Percentiles rank a stretch among this genome's conserved stretches.
Conservation (phyloP, 768 basidiomycete species). For the Termitomyces sp. region DNA sequence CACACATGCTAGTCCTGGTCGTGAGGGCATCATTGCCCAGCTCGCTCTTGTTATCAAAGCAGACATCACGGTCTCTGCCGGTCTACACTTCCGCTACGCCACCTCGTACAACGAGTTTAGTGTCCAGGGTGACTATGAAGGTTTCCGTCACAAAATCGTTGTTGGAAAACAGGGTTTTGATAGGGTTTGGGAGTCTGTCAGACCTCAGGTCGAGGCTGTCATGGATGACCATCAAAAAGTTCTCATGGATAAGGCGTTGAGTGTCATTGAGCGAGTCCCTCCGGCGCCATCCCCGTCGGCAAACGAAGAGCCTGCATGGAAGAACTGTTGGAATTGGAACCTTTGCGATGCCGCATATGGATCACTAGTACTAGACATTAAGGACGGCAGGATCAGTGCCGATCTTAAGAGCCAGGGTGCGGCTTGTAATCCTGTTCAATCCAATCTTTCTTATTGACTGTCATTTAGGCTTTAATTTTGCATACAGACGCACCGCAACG, state of each 20-base stretch:
- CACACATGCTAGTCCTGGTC: slow-evolving; percentile 87
- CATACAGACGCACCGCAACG: slow-evolving; percentile 76
- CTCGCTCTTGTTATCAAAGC: slow-evolving; percentile 88
- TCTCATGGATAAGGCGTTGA: slow-evolving; percentile 83
- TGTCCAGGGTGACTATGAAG: slow-evolving; percentile 84
- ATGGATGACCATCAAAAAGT: slow-evolving; percentile 89
- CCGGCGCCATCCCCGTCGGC: slow-evolving; percentile 42
- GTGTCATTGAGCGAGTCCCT: slow-evolving; percentile 79
- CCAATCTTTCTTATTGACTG: not conserved
- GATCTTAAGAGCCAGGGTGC: slow-evolving; percentile 90
- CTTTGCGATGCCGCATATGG: slow-evolving; percentile 95
- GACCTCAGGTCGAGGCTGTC: slow-evolving; percentile 83
- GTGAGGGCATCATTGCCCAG: slow-evolving; percentile 90
- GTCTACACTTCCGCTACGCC: slow-evolving; percentile 96
- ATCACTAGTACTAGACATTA: slow-evolving; percentile 79
- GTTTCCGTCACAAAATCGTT: slow-evolving; percentile 75
- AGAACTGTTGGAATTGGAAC: slow-evolving; percentile 99
- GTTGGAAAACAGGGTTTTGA: slow-evolving; percentile 79
- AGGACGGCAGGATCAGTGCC: slow-evolving; percentile 87
- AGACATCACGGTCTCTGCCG: slow-evolving; percentile 90
- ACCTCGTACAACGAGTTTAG: slow-evolving; percentile 96
- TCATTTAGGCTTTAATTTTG: slow-evolving; percentile 85
- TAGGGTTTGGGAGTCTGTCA: slow-evolving; percentile 94
- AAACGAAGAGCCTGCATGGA: slow-evolving; percentile 91
- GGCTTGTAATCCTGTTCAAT: slow-evolving; percentile 12